These are phyloP conservation scores for Trichoderma polysporum DNA, from an alignment of 2,329 filamentous ascomycete species.

Conservation along the genomic window DNA sequence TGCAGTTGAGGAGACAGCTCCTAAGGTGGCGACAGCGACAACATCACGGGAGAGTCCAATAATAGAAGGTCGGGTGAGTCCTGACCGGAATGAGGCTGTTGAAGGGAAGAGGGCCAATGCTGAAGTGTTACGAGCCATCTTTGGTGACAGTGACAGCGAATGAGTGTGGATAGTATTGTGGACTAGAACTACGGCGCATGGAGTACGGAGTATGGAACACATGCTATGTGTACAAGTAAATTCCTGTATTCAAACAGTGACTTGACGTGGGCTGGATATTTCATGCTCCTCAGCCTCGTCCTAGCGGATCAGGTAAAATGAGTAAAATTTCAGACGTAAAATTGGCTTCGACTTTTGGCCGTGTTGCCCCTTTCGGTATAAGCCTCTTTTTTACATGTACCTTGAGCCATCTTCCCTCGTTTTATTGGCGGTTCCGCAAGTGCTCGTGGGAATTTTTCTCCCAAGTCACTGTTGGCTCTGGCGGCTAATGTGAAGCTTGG, in stretches of 20 bases:
- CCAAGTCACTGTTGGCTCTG: constrained; percentile 11
- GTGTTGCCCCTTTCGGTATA: background rate
- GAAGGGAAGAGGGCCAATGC: constrained; percentile 73
- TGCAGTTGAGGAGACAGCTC: background rate
- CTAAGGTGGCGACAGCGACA: background rate
- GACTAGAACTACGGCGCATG: background rate
- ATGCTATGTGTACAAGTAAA: background rate
- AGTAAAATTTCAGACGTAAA: constrained; percentile 5
- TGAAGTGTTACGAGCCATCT: constrained; percentile 86
- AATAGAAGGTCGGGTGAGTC: constrained; percentile 53
- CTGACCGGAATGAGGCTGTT: constrained; percentile 65
- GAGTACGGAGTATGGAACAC: background rate
- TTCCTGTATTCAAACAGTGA: background rate
- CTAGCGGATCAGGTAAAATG: background rate
- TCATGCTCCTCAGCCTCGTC: background rate
- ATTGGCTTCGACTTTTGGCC: background rate
- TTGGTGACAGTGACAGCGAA: constrained; percentile 81
- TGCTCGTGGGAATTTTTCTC: background rate
- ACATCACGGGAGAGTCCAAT: background rate
- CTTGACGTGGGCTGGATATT: background rate
- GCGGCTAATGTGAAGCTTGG: constrained; percentile 22
- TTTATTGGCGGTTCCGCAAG: background rate
- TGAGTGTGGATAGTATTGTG: constrained; percentile 20
- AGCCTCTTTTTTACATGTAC: background rate
- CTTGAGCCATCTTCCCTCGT: background rate